Percentiles rank a stretch among this genome's conserved stretches.
Evolutionary conservation across 768 basidiomycete genomes (phyloP).

Genomic region (Leucosporidium yakuticum): DNA sequence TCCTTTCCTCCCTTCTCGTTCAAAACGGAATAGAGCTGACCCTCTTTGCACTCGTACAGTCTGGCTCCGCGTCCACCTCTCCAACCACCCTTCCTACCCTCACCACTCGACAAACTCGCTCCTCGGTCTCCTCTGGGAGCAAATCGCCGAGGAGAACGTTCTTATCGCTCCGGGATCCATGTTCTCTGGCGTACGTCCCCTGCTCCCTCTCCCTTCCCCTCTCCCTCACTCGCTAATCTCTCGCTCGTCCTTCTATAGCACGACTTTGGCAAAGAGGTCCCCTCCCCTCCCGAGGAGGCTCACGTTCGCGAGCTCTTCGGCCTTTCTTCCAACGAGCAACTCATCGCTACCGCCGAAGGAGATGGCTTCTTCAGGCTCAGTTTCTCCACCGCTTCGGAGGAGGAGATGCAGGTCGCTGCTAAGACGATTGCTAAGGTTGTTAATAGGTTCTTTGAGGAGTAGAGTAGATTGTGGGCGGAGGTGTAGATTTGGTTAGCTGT

Average conservation of each 20-base stretch:
- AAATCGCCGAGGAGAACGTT: slow-evolving; percentile 58
- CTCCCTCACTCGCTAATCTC: no score
- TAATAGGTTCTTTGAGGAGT: background rate
- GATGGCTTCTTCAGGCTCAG: background rate
- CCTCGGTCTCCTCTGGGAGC: slow-evolving; percentile 57
- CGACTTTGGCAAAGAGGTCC: slow-evolving; percentile 5
- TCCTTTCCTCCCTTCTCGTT: background rate
- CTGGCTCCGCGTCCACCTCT: slow-evolving; percentile 62
- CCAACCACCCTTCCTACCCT: slow-evolving; percentile 51
- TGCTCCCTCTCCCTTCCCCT: background rate
- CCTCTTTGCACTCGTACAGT: slow-evolving; percentile 19
- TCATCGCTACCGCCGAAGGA: background rate
- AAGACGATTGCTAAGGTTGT: background rate
- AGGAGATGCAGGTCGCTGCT: background rate
- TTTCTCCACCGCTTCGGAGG: background rate
- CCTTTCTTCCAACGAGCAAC: background rate
- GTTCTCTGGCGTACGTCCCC: slow-evolving; percentile 36
- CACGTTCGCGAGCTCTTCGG: background rate
- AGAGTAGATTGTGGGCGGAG: no score
- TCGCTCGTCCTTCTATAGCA: slow-evolving; percentile 34
- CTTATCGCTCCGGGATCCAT: slow-evolving; percentile 59
- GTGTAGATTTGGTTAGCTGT: no score
- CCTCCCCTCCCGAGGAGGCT: background rate
- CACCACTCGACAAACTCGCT: slow-evolving; percentile 43
- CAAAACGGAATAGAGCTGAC: background rate